Evolutionary conservation across 257 asterid genomes (phyloP).

Genomic region (Solanum phureja): DNA sequence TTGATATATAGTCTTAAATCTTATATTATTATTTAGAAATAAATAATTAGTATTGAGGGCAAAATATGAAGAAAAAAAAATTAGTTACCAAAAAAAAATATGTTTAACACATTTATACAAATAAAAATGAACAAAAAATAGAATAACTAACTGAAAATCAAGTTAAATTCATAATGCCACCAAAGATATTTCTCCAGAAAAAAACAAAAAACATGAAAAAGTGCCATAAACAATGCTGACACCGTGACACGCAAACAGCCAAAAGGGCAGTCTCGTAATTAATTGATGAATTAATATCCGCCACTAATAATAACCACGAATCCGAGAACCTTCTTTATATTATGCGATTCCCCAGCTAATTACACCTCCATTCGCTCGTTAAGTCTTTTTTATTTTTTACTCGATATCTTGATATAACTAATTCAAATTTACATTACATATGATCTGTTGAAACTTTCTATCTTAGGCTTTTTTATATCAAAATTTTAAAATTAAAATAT

Average conservation of each 20-base stretch:
- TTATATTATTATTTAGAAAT: too few relatives aligned
- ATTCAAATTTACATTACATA: too few relatives aligned
- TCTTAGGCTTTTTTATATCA: fast-evolving
- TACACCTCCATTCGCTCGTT: background rate
- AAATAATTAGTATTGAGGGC: too few relatives aligned
- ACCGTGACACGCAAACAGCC: background rate
- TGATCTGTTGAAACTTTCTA: fast-evolving
- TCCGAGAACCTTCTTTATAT: background rate
- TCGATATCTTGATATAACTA: too few relatives aligned
- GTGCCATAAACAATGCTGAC: background rate
- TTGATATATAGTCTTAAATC: too few relatives aligned
- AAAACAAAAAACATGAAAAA: background rate
- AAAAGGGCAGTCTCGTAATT: background rate
- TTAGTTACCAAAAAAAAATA: too few relatives aligned
- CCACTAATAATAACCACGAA: background rate
- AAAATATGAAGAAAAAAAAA: too few relatives aligned
- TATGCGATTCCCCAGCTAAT: background rate
- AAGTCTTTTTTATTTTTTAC: too few relatives aligned
- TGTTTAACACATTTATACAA: too few relatives aligned
- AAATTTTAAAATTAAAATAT: too few relatives aligned
- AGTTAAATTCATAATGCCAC: background rate
- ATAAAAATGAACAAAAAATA: background rate
- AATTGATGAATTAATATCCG: background rate
- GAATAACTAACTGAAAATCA: background rate
- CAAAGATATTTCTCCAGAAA: background rate